Percentiles rank a stretch among this genome's conserved stretches.
phyloP scores from a whole-genome alignment of 305 asterid species.

The Fraxinus angustifolia region DNA sequence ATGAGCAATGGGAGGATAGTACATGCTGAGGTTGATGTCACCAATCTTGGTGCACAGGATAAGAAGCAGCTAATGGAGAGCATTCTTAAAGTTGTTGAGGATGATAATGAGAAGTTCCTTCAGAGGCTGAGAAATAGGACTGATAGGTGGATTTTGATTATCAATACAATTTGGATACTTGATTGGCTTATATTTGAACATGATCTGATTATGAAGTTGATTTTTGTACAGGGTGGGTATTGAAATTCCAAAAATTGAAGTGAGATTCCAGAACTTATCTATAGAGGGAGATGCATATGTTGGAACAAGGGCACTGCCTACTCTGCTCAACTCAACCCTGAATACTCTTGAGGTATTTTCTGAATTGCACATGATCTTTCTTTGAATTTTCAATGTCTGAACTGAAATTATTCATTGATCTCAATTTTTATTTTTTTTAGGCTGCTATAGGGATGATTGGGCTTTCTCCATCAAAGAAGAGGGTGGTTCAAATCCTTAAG shows the following conservation, averaged over 20 bases:
- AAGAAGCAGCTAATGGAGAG: slow-evolving; percentile 62
- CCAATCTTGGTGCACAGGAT: slow-evolving; percentile 56
- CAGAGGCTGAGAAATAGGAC: slow-evolving; percentile 60
- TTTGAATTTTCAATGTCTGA: neutral
- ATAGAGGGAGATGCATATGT: slow-evolving; percentile 77
- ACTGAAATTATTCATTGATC: neutral
- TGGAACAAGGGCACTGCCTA: slow-evolving; percentile 80
- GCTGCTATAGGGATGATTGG: slow-evolving; percentile 51
- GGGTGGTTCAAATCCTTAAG: slow-evolving; percentile 55
- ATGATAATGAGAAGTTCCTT: slow-evolving; percentile 64
- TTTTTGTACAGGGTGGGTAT: slow-evolving; percentile 58
- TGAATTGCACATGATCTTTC: neutral
- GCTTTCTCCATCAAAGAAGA: slow-evolving; percentile 62
- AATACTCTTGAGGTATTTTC: slow-evolving; percentile 62
- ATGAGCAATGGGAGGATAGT: slow-evolving; percentile 44
- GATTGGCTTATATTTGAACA: neutral
- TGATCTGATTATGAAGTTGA: neutral
- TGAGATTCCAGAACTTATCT: slow-evolving; percentile 58
- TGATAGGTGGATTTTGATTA: slow-evolving; percentile 42
- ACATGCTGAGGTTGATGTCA: slow-evolving; percentile 51
- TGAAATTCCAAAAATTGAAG: slow-evolving; percentile 76
- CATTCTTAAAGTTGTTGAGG: slow-evolving; percentile 62
- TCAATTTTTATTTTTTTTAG: slow-evolving; percentile 22
- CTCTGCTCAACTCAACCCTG: slow-evolving; percentile 64
- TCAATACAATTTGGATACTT: neutral